phyloP scores from a whole-genome alignment of 2,329 filamentous ascomycete genomes.

The Ophiostoma himal-ulmi region DNA sequence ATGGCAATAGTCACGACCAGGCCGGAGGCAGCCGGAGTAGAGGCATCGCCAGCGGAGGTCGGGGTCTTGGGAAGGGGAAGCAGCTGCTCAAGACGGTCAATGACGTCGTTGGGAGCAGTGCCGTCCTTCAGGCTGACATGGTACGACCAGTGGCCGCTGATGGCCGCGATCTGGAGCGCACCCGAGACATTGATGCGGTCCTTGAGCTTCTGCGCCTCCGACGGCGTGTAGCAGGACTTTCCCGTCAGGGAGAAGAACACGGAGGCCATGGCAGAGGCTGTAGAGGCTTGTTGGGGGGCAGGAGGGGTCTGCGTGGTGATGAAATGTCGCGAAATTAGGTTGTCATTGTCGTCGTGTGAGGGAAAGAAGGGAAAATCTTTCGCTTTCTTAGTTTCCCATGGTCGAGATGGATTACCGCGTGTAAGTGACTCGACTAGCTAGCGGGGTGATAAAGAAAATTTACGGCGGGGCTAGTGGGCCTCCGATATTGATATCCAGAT shows the following conservation, averaged over 20 bases:
- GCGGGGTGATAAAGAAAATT: constrained; percentile 24
- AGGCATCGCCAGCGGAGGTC: constrained; percentile 30
- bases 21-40: constrained; percentile 43
- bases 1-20: constrained; percentile 58
- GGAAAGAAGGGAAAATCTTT: not conserved
- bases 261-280: constrained; percentile 21
- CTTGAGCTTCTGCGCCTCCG: constrained; percentile 42
- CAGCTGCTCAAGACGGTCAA: constrained; percentile 42
- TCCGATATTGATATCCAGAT: not conserved
- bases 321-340: constrained; percentile 14
- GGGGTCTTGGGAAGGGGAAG: constrained; percentile 38
- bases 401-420: constrained; percentile 8
- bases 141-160: constrained; percentile 56
- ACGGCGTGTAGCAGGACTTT: constrained; percentile 43
- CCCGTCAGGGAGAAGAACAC: constrained; percentile 27
- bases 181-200: constrained; percentile 38
- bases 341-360: constrained; percentile 17
- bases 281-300: not conserved
- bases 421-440: constrained; percentile 16
- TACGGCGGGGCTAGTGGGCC: constrained; percentile 19
- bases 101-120: constrained; percentile 37
- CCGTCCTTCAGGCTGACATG: constrained; percentile 57
- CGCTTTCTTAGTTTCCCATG: constrained; percentile 1
- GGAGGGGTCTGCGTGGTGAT: constrained; percentile 12
- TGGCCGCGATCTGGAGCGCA: constrained; percentile 41